Evolutionary conservation across 1,139 yeast genomes (phyloP).

Genomic region (Candida sanyaensis): DNA sequence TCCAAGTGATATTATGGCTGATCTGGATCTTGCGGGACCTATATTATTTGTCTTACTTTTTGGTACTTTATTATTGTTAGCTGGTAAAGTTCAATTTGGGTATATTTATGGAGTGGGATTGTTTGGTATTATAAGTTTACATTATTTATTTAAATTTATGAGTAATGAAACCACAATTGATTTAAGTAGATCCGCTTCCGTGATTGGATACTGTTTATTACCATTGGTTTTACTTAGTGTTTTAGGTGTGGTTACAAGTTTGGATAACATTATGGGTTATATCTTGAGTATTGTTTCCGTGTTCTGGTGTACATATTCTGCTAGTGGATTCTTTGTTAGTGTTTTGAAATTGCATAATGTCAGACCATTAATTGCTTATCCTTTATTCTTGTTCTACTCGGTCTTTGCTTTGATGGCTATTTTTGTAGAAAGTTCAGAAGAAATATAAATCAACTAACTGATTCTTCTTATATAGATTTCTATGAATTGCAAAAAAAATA

Average conservation of each 20-base stretch:
- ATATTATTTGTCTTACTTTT: conserved; percentile 83
- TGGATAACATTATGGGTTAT: conserved; percentile 80
- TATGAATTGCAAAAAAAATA: too few species aligned
- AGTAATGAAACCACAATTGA: conserved; percentile 60
- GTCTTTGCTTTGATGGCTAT: conserved; percentile 97
- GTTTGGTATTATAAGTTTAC: conserved; percentile 85
- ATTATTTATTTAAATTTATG: conserved; percentile 85
- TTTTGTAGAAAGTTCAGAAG: conserved; percentile 59
- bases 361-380: conserved; percentile 90
- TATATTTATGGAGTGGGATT: conserved; percentile 96
- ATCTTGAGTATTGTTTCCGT: conserved; percentile 67
- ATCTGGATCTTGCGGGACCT: conserved; percentile 95
- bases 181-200: conserved; percentile 79
- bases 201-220: conserved; percentile 88
- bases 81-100: conserved; percentile 96
- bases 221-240: conserved; percentile 85
- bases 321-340: conserved; percentile 90
- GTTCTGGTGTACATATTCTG: conserved; percentile 92
- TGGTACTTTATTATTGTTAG: conserved; percentile 77
- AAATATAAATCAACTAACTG: background rate
- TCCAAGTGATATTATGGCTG: conserved; percentile 78
- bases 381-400: conserved; percentile 86
- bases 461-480: too few species aligned
- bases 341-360: conserved; percentile 83
- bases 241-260: conserved; percentile 64